Evolutionary conservation across 2,329 filamentous ascomycete species (phyloP), one percentile per base, ranked within the genome.

Genomic region (Aspergillus ochraceus): DNA sequence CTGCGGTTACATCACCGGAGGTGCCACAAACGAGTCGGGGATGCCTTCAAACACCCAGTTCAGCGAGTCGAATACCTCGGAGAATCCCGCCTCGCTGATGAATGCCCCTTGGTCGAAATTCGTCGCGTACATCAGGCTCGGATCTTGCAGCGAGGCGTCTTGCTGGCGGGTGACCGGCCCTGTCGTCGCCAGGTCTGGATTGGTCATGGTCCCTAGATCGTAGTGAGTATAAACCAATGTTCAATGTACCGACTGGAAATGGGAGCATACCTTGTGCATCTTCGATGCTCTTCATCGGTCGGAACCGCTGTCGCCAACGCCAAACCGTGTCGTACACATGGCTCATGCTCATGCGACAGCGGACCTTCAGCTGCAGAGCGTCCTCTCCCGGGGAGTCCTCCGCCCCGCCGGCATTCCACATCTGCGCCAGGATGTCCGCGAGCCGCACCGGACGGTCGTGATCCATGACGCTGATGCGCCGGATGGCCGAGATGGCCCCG

Each of bases 1-100:
- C 26, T 9, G 20, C 22, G 14, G 51, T 22, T 67, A 76, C 52
- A 76, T 67, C 52, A 74, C 65, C 17, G 72, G 70, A 10, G 74
- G 73, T n/a, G 71, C 74, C 46, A 71, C 71, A 59, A 77, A 75
- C 11, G 72, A 90, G 72, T 92, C 90, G 57, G 94, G 81, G 45
- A 93, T 84, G 17, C 90, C 90, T 72, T 97, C 92, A 67, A 97
- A 82, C 80, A 96, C 92, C 92, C 93, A 97, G 72, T 93, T 91
- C 65, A 96, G 85, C 0, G 92, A 91, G 75, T 96, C 92, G 71
- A 96, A 96, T 62, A 95, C 91, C 60, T 90, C 84, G 47, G 84
- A 85, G 61, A 90, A 89, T 65, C 83, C 82, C 60, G 79, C 70
- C 54, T 76, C 75, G 30, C 69, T 73, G 60, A 77, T 74, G 39